Evolutionary conservation across 768 basidiomycete genomes (phyloP).

Genomic region (Macrolepiota fuliginosa): DNA sequence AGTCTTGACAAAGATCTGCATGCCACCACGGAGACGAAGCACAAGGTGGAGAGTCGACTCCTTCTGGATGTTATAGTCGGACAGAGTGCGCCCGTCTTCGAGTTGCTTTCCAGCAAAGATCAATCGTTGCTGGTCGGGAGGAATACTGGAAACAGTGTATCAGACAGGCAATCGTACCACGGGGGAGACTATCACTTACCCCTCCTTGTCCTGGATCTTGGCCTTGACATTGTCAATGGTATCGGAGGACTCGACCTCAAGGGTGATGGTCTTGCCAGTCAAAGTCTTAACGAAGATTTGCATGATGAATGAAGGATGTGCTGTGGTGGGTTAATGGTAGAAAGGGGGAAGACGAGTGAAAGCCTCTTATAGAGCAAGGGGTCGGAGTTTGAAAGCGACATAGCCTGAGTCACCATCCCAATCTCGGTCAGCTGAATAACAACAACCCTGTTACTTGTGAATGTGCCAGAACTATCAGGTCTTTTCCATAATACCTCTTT

Average conservation of each 20-base stretch:
- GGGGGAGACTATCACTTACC: slow-evolving; percentile 25
- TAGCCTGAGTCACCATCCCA: slow-evolving; percentile 10
- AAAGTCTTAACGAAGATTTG: slow-evolving; percentile 66
- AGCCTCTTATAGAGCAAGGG: slow-evolving; percentile 24
- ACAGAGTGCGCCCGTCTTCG: slow-evolving; percentile 89
- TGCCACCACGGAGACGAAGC: slow-evolving; percentile 88
- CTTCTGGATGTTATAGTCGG: slow-evolving; percentile 94
- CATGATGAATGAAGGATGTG: slow-evolving; percentile 27
- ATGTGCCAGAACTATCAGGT: slow-evolving; percentile 2
- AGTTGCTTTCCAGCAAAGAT: slow-evolving; percentile 97
- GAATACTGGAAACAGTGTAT: slow-evolving; percentile 41
- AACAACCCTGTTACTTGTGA: not conserved
- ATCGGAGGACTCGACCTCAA: slow-evolving; percentile 79
- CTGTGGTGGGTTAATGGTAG: slow-evolving; percentile 13
- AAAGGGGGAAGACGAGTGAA: slow-evolving; percentile 11
- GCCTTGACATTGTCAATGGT: slow-evolving; percentile 79
- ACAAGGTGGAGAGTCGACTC: slow-evolving; percentile 90
- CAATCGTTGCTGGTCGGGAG: slow-evolving; percentile 91
- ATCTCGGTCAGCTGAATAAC: slow-evolving; percentile 5
- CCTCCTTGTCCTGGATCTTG: slow-evolving; percentile 87
- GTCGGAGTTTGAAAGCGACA: slow-evolving; percentile 38
- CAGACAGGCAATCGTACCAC: not conserved
- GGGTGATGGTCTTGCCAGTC: slow-evolving; percentile 89
- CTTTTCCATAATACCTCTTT: not conserved
- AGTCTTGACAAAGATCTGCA: slow-evolving; percentile 84